Percentiles rank a stretch among this genome's conserved stretches.
These are phyloP conservation scores for Adansonia rubrostipa DNA, from an alignment of 441 rosid genomes.

Conservation along the genomic window DNA sequence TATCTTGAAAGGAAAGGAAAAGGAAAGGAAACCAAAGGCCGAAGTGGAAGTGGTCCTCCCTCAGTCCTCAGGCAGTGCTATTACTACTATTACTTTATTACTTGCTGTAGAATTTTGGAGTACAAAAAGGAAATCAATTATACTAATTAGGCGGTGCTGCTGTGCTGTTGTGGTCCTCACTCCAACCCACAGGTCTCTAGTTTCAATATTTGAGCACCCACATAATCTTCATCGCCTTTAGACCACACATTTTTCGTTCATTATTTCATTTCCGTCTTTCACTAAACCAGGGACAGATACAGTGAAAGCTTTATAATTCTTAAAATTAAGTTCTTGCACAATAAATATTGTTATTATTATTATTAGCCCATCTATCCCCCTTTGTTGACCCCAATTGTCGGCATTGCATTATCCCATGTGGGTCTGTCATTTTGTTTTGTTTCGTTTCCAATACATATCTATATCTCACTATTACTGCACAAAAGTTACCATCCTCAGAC, in stretches of 20 bases:
- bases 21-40: too few relatives aligned
- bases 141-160: background rate
- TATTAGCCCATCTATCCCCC: background rate
- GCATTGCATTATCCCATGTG: slow-evolving; percentile 18
- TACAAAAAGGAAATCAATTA: background rate
- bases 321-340: background rate
- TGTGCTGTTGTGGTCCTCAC: background rate
- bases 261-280: background rate
- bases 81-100: too few relatives aligned
- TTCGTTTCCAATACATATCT: background rate
- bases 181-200: too few relatives aligned
- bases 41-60: too few relatives aligned
- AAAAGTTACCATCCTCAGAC: background rate
- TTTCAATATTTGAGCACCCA: too few relatives aligned
- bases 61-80: too few relatives aligned
- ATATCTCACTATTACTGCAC: background rate
- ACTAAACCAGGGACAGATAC: background rate
- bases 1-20: too few relatives aligned
- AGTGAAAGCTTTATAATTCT: too few relatives aligned
- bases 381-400: slow-evolving; percentile 14
- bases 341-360: background rate
- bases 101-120: too few relatives aligned
- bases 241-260: background rate
- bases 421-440: background rate
- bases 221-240: too few relatives aligned